Conservation (phyloP, 345 rosid genomes). For the Euphorbia tirucalli region DNA sequence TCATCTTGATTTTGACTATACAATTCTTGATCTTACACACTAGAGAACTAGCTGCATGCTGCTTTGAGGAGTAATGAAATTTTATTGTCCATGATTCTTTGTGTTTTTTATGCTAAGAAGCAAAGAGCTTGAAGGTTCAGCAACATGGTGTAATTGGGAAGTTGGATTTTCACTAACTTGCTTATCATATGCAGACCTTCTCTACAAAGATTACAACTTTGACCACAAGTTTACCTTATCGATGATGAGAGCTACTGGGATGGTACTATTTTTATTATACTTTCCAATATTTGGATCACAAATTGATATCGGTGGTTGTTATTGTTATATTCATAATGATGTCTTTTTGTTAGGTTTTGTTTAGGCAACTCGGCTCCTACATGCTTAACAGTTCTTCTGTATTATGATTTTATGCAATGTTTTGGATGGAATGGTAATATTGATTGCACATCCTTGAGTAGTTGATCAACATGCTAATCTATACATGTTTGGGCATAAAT, state of each 20-base stretch:
- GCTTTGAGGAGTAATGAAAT: neutral
- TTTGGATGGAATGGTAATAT: neutral
- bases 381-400: neutral
- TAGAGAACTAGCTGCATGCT: neutral
- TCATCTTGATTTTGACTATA: neutral
- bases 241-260: conserved; percentile 51
- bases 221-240: conserved; percentile 74
- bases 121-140: neutral
- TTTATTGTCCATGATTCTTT: neutral
- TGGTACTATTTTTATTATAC: conserved; percentile 43
- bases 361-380: neutral
- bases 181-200: conserved; percentile 50
- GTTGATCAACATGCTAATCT: neutral
- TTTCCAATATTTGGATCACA: conserved; percentile 2
- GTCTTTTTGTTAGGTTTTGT: neutral
- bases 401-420: neutral
- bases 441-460: neutral
- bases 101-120: neutral
- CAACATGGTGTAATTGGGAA: neutral
- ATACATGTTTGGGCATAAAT: neutral
- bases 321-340: neutral
- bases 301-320: neutral
- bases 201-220: conserved; percentile 68
- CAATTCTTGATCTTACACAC: neutral
- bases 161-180: conserved; percentile 12